Evolutionary conservation across 768 basidiomycete genomes (phyloP).

Genomic region (Rhizopogon roseolus): DNA sequence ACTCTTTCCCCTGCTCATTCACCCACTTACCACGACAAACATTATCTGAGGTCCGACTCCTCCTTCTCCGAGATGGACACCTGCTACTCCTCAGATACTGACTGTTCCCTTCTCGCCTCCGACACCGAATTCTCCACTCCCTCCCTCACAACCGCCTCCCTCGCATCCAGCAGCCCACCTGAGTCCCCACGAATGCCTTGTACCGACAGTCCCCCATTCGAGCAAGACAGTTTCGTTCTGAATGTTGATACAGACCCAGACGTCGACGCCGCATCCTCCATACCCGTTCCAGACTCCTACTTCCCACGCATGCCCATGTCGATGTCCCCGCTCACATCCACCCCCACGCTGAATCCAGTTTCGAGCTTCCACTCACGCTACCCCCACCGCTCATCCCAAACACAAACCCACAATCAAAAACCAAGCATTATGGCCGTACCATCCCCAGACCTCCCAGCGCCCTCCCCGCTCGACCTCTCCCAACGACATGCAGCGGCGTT

Average conservation of each 20-base stretch:
- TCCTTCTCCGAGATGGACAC: not conserved
- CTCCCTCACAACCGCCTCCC: constrained; percentile 9
- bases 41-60: not conserved
- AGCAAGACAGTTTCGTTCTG: not conserved
- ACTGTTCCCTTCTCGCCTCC: constrained; percentile 5
- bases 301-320: not conserved
- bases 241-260: constrained; percentile 9
- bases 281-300: not conserved
- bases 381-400: not conserved
- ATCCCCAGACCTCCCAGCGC: not conserved
- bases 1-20: not conserved
- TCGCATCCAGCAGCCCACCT: constrained; percentile 9
- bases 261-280: not conserved
- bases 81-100: constrained; percentile 1
- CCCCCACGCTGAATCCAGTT: not conserved
- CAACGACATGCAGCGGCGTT: not conserved
- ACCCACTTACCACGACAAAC: not conserved
- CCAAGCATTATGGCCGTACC: not conserved
- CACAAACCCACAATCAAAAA: not conserved
- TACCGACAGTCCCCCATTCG: not conserved
- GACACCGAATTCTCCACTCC: constrained; percentile 9
- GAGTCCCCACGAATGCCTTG: not conserved
- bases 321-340: not conserved
- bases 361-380: constrained; percentile 5
- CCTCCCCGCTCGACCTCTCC: not conserved